Conservation (phyloP, 331 rosid species). For the Saraca asoca region DNA sequence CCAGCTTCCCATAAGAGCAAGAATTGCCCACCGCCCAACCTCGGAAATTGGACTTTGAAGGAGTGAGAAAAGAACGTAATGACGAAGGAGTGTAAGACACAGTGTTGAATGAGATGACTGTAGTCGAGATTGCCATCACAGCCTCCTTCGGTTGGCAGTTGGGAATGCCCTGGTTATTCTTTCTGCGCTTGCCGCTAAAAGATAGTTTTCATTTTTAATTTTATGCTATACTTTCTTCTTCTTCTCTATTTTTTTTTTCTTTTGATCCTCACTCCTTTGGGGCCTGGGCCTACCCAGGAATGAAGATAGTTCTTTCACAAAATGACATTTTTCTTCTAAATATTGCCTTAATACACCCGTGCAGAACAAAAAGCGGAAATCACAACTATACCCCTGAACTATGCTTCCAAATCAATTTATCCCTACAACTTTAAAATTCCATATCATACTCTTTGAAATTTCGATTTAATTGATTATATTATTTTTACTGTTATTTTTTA, state of each 20-base stretch:
- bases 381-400: too few relatives aligned
- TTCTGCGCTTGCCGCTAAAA: too few relatives aligned
- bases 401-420: too few relatives aligned
- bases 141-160: not conserved
- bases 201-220: too few relatives aligned
- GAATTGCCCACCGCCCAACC: slow-evolving; percentile 18
- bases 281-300: not conserved
- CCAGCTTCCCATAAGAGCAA: slow-evolving; percentile 26
- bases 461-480: too few relatives aligned
- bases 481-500: too few relatives aligned
- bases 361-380: too few relatives aligned
- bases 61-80: slow-evolving; percentile 31
- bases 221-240: too few relatives aligned
- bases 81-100: slow-evolving; percentile 28
- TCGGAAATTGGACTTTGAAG: slow-evolving; percentile 34
- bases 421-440: too few relatives aligned
- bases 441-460: too few relatives aligned
- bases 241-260: too few relatives aligned
- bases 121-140: slow-evolving; percentile 50
- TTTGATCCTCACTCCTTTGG: not conserved
- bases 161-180: not conserved
- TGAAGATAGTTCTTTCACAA: not conserved
- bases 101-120: slow-evolving; percentile 41
- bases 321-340: slow-evolving; percentile 9
- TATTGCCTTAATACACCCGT: too few relatives aligned